phyloP scores from a whole-genome alignment of 176 grass and related monocot genomes.

The Canna indica region DNA sequence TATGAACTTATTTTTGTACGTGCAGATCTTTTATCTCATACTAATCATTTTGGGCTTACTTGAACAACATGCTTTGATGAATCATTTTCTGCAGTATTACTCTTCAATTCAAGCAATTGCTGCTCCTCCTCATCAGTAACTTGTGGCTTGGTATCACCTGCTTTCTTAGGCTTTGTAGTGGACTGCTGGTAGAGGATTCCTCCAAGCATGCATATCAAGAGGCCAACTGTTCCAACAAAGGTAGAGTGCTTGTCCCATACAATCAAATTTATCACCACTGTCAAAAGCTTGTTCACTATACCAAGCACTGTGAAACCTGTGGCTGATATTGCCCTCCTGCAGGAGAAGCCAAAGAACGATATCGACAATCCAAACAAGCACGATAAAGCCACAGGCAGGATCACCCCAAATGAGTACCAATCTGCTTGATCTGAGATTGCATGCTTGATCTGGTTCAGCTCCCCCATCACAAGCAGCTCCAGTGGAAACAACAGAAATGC shows the following conservation, averaged over 20 bases:
- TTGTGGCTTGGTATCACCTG: not conserved
- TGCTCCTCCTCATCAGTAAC: slow-evolving; percentile 8
- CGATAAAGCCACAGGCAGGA: slow-evolving; percentile 1
- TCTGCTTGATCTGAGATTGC: not conserved
- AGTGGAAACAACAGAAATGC: slow-evolving; percentile 4
- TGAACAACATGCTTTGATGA: not conserved
- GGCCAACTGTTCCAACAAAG: not conserved
- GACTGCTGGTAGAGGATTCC: slow-evolving; percentile 10
- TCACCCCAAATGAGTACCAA: slow-evolving; percentile 1
- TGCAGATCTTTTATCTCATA: no score
- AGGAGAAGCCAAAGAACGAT: slow-evolving; percentile 10
- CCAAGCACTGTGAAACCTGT: slow-evolving; percentile 8
- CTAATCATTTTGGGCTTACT: not conserved
- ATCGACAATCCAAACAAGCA: slow-evolving; percentile 6
- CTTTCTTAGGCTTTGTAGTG: slow-evolving; percentile 1
- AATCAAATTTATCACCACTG: slow-evolving; percentile 3
- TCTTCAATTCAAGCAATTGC: not conserved
- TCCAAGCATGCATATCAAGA: slow-evolving; percentile 9
- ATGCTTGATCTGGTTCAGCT: slow-evolving; percentile 6
- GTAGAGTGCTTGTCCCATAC: slow-evolving; percentile 8
- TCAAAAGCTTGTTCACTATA: slow-evolving; percentile 3
- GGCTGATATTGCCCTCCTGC: slow-evolving; percentile 1
- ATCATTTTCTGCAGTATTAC: slow-evolving; percentile 2
- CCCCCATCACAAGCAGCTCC: slow-evolving; percentile 11
- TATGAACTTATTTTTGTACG: no score